Percentiles rank a stretch among this genome's conserved stretches.
Evolutionary conservation across 2,329 filamentous ascomycete genomes (phyloP).

Genomic region (Neurospora crassa): DNA sequence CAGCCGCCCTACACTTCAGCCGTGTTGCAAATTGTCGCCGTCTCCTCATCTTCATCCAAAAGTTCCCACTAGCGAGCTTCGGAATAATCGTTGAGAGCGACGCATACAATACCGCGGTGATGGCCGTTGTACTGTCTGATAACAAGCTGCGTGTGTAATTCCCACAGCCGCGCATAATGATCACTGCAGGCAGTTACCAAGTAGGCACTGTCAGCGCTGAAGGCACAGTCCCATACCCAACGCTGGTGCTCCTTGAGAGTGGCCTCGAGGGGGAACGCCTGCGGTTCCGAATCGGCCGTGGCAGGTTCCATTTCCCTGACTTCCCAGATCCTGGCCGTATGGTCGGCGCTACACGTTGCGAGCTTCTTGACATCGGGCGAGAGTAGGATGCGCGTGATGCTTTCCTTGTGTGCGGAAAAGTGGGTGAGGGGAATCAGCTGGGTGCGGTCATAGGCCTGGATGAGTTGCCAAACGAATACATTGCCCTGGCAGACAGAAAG

Average conservation of each 20-base stretch:
- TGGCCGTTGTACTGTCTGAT: conserved; percentile 95
- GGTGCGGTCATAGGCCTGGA: conserved; percentile 73
- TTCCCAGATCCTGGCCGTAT: conserved; percentile 93
- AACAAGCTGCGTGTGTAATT: conserved; percentile 75
- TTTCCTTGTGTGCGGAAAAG: conserved; percentile 84
- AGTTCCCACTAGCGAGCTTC: conserved; percentile 34
- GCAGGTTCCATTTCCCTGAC: conserved; percentile 58
- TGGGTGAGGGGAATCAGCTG: conserved; percentile 79
- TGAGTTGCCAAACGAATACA: conserved; percentile 93
- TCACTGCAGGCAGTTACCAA: conserved; percentile 89
- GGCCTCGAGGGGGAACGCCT: conserved; percentile 70
- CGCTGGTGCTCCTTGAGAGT: conserved; percentile 85
- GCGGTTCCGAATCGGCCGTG: conserved; percentile 27
- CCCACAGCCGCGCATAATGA: conserved; percentile 88
- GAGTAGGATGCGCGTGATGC: conserved; percentile 83
- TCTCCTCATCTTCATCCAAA: neutral
- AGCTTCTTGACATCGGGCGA: conserved; percentile 91
- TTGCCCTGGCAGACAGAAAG: conserved; percentile 55
- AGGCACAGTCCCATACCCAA: conserved; percentile 97
- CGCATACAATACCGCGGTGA: conserved; percentile 83
- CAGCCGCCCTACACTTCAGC: neutral
- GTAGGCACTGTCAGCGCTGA: conserved; percentile 87
- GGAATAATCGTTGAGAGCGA: conserved; percentile 81
- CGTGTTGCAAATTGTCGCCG: neutral
- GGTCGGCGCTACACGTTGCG: conserved; percentile 87